Conservation (phyloP, 2,329 filamentous ascomycete genomes). For the Penicillium olsonii region DNA sequence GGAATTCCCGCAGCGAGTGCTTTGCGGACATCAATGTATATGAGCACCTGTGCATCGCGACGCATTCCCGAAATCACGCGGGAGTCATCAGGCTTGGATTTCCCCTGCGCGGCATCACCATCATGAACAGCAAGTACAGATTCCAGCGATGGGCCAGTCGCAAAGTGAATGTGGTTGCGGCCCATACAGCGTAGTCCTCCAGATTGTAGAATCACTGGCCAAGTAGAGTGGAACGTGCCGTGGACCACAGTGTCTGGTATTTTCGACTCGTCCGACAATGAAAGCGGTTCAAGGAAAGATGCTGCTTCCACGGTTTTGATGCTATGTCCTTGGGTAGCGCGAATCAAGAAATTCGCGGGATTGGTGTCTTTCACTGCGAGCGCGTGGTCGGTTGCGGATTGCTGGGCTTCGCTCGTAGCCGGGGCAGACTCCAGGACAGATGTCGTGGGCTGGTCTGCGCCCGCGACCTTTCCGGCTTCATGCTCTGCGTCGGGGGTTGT, state of each 20-base stretch:
- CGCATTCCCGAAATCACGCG: slow-evolving; percentile 79
- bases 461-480: slow-evolving; percentile 8
- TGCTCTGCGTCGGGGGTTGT: slow-evolving; percentile 24
- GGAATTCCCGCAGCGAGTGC: slow-evolving; percentile 63
- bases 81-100: slow-evolving; percentile 21
- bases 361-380: slow-evolving; percentile 46
- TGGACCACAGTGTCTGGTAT: slow-evolving; percentile 74
- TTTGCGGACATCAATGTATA: slow-evolving; percentile 72
- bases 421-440: slow-evolving; percentile 22
- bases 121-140: slow-evolving; percentile 32
- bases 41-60: slow-evolving; percentile 70
- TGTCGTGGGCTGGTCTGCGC: slow-evolving; percentile 12
- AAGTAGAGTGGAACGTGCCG: slow-evolving; percentile 83
- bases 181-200: slow-evolving; percentile 81
- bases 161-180: slow-evolving; percentile 88
- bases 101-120: slow-evolving; percentile 17
- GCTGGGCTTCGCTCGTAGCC: slow-evolving; percentile 32
- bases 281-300: slow-evolving; percentile 69
- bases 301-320: slow-evolving; percentile 72
- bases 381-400: slow-evolving; percentile 37
- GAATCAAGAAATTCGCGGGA: slow-evolving; percentile 76
- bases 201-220: slow-evolving; percentile 70
- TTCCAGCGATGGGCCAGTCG: slow-evolving; percentile 64
- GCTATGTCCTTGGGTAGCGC: slow-evolving; percentile 92
- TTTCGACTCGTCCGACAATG: slow-evolving; percentile 50